Base-by-base conservation (phyloP, 169 alveolate genomes). In the Babesia caballi region DNA sequence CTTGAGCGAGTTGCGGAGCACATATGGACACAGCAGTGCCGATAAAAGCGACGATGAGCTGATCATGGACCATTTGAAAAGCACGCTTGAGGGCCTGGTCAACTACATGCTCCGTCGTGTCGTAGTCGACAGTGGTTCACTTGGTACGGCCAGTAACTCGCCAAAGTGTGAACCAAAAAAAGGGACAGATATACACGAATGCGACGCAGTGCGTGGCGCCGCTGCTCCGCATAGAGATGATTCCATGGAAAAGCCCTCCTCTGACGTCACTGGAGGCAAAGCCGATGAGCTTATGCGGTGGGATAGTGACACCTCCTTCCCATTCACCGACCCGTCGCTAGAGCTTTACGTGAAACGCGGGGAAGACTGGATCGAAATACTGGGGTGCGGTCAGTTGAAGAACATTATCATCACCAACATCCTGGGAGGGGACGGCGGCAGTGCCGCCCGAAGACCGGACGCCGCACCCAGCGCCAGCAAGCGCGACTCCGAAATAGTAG, bases 351-450 rank as follows among this genome's bases (percentile, higher is more conserved):
- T 95, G 49, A 85, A 61, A 52, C 85, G 75, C 66, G 74, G 83
- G 42, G 91, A 67, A n/a, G 85, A 92, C 44, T 89, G 91, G 95
- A 74, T 94, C 17, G 98, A 95, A 68, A 84, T 94, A 28, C 85
- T 95, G 12, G 98, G 98, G 3, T 94, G 97, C 69, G 98, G 98
- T 11, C 93, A 90, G 41, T 81, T 94, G 50, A 93, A 93, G 82
- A 82, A 86, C 49, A 72, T 91, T 41, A 94, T 95, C 44, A 82
- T 94, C 84, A 54, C 66, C 23, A 92, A 91, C 61, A 71, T 68
- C 27, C 68, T 74, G 61, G 57, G 82, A 73, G 19, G 25, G 23
- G 12, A 46, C 30, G 21, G 19, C 23, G 7, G 17, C n/a, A 9
- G 12, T 28, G 50, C 5, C 9, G 32, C 30, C 5, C n/a, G n/a